Evolutionary conservation across 2,329 filamentous ascomycete species (phyloP), one percentile per base, ranked within the genome.

Genomic region (Penicillium decumbens): DNA sequence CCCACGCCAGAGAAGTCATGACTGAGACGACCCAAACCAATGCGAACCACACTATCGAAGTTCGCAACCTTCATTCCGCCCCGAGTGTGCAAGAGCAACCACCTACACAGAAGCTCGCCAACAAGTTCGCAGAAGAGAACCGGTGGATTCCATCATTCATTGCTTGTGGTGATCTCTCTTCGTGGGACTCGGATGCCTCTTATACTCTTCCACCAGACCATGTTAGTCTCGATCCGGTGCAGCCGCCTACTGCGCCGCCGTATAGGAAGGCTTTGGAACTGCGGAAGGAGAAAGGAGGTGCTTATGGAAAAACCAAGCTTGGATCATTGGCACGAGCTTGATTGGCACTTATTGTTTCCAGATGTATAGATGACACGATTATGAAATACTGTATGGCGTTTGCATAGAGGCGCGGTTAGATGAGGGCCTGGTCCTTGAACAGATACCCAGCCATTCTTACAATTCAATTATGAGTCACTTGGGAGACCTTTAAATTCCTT

Each of bases 131-230:
- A 55, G 56, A 65, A 48, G 77, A 82, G 51, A 70, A 77, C 27
- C 76, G 86, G 43, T 97, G 92, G 90, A 92, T 97, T 60, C 90
- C 91, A 3, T 90, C 92, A 0, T 98, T 98, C 67, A 81, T 98
- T 62, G 91, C 93, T n/a, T 98, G 93, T 68, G 93, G 93, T 40
- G 93, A 98, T 71, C 78, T 98, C 45, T 95, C 90, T 23, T 85
- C 89, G 9, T 98, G 91, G 74, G 93, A 98, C 74, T 90, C 92
- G 0, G 93, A 98, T 76, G 92, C 93, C 3, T 93, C 91, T 4
- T 96, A 97, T 71, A 82, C 87, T 58, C 77, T 98, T 15, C 91
- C 93, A 0, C 87, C 91, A 52, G 87, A 90, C 57, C 82, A 95
- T 65, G 81, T 95, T 45, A 91, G 87, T 59, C 79, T 97, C 42